These are phyloP conservation scores for Friedmanniomyces simplex DNA, from an alignment of 495 filamentous ascomycete species.

Conservation along the genomic window DNA sequence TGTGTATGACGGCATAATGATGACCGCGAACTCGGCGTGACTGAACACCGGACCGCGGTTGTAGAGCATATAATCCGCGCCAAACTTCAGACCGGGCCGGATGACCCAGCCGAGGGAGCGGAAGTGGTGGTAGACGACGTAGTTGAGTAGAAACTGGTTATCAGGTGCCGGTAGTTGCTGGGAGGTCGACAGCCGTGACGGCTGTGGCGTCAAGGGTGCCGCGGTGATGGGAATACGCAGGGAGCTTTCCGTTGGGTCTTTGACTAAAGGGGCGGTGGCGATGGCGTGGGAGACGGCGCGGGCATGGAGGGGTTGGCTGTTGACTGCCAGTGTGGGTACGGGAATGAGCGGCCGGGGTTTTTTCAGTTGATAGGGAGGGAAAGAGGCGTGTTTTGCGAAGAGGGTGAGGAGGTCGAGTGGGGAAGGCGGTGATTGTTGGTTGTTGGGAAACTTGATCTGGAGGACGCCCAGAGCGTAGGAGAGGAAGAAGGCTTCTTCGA, in stretches of 20 bases:
- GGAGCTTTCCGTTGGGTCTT: slow-evolving; percentile 25
- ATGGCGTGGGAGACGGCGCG: neutral
- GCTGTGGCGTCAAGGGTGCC: neutral
- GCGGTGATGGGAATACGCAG: slow-evolving; percentile 6
- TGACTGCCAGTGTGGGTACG: neutral
- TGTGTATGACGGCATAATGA: slow-evolving; percentile 73
- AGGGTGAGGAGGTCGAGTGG: slow-evolving; percentile 46
- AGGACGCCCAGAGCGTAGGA: slow-evolving; percentile 73
- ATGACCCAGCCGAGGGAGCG: slow-evolving; percentile 95
- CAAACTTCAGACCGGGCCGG: slow-evolving; percentile 87
- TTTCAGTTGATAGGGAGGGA: slow-evolving; percentile 35
- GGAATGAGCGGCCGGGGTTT: neutral
- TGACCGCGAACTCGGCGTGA: slow-evolving; percentile 83
- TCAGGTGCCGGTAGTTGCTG: slow-evolving; percentile 40
- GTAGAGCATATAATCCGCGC: slow-evolving; percentile 87
- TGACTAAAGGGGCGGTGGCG: neutral
- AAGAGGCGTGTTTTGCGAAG: slow-evolving; percentile 58
- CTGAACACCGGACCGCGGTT: slow-evolving; percentile 88
- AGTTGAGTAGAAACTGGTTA: slow-evolving; percentile 77
- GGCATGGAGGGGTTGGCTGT: neutral
- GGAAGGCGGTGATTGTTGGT: slow-evolving; percentile 4
- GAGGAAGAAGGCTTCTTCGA: slow-evolving; percentile 90
- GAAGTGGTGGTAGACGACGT: slow-evolving; percentile 91
- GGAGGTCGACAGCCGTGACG: slow-evolving; percentile 16
- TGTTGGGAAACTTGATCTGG: slow-evolving; percentile 43